Evolutionary conservation across 2,329 filamentous ascomycete genomes (phyloP).

Genomic region (Monilinia laxa): DNA sequence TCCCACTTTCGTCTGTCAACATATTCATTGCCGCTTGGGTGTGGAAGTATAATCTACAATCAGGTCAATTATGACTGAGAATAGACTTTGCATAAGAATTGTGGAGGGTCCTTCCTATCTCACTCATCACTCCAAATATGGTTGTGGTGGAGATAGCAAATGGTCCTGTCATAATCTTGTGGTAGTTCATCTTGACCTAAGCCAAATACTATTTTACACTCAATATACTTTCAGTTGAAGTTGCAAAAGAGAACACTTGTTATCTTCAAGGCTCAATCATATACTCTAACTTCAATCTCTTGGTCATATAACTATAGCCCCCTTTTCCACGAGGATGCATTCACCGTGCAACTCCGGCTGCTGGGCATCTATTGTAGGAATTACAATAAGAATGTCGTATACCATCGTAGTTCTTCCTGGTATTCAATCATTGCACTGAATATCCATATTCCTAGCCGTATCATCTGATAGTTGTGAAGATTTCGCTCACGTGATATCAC

Average conservation of each 20-base stretch:
- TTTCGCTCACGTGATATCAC: background rate
- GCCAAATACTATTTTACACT: no score
- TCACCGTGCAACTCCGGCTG: background rate
- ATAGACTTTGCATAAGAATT: background rate
- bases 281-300: background rate
- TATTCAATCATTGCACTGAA: background rate
- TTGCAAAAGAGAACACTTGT: background rate
- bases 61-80: no score
- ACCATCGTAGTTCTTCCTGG: background rate
- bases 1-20: background rate
- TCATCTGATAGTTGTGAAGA: background rate
- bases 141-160: background rate
- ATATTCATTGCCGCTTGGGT: background rate
- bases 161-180: background rate
- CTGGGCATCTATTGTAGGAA: background rate
- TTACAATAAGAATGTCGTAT: background rate
- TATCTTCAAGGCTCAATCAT: background rate
- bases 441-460: background rate
- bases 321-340: background rate
- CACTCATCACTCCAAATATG: background rate
- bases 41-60: background rate
- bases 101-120: no score
- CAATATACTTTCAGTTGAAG: background rate
- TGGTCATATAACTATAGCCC: background rate
- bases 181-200: background rate